Evolutionary conservation across 352 stramenopile genomes (phyloP), one percentile per base, ranked within the genome.

Genomic region (Globisporangium middletonii): DNA sequence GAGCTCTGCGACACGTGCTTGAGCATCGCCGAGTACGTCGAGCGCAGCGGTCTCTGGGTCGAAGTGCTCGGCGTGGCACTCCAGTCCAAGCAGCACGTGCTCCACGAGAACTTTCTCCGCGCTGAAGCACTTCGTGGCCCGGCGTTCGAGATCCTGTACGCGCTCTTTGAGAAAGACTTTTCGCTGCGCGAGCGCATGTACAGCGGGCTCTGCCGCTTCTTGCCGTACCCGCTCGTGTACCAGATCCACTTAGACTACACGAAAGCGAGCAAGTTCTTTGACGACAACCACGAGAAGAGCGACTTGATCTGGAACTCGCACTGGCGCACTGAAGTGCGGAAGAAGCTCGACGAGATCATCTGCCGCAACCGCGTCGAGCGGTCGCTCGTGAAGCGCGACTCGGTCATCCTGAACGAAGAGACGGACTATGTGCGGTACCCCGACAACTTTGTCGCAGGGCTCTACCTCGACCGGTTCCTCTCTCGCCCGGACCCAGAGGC

Each of bases 261-360:
- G 59, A 81, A 85, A 38, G 77, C 83, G 13, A 65, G 69, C 7
- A 69, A 84, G 47, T 91, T 91, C 55, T 93, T 93, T 37, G 83
- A 93, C 33, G 83, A 90, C 62, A 87, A 89, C 54, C 80, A 91
- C 53, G 79, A 91, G 9, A 93, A 91, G 54, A 89, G 78, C 26
- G 83, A 93, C 27, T 68, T 93, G 43, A 86, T 93, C 44, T 93
- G 83, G 83, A 89, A 93, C 60, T 89, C 80, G 15, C 73, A 88
- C 51, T 83, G 67, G 64, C 65, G 83, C 41, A 93, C 77, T 0
- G 79, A 83, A 64, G 83, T 93, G 37, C 80, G 83, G 3, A 81
- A 86, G 30, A 88, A 83, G 30, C 62, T 93, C 16, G 83, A 93
- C 45, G 57, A 86, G 48, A 78, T 90, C 47, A 89, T 93, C 55